Evolutionary conservation across 768 basidiomycete genomes (phyloP), one percentile per base, ranked within the genome.

Genomic region (Lactifluus pinguis): DNA sequence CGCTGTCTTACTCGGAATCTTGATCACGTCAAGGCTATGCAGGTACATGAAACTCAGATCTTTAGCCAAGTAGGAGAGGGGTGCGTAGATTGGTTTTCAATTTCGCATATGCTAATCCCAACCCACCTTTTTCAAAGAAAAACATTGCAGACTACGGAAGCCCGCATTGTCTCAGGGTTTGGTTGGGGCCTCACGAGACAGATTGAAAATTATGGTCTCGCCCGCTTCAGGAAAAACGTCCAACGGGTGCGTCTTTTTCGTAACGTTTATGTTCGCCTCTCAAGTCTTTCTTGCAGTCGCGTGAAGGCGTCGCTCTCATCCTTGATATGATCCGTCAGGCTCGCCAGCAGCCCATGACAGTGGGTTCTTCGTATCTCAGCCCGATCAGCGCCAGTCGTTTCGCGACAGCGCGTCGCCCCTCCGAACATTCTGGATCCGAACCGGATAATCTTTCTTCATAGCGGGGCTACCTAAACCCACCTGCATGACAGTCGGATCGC

Each of bases 1-100:
- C 77, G 79, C 61, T 92, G 89, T 67, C 77, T 79, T 61, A 95
- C 95, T 17, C 86, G 83, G 72, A 98, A 98, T 72, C 77, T 98
- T 58, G 93, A 95, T 72, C 90, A 95, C 73, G 86, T 92, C 69
- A 95, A 94, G 75, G 82, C 95, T 54, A 87, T 98, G 90, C 85
- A 91, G 68, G 87, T 95, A 38, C 84, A 92, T 64, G 95, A 98
- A 73, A 83, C 82, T 6, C 85, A 89, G 21, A 76, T 80, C 55
- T 82, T 95, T 66, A 77, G 79, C 41, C 88, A 89, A 65, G 78
- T 81, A 36, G 72, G 77, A 1, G 84, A 87, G 65, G 87, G 88
- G 92, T 92, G 62, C 52, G 65, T 53, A 47, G 14, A 44, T 36
- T 14, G 25, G 34, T 36, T 50, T 34, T 52, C 48, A 9, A 7